Percentiles rank a stretch among this genome's conserved stretches.
phyloP scores from a whole-genome alignment of 805 yeast genomes.

The Tetrapisispora iriomotensis region DNA sequence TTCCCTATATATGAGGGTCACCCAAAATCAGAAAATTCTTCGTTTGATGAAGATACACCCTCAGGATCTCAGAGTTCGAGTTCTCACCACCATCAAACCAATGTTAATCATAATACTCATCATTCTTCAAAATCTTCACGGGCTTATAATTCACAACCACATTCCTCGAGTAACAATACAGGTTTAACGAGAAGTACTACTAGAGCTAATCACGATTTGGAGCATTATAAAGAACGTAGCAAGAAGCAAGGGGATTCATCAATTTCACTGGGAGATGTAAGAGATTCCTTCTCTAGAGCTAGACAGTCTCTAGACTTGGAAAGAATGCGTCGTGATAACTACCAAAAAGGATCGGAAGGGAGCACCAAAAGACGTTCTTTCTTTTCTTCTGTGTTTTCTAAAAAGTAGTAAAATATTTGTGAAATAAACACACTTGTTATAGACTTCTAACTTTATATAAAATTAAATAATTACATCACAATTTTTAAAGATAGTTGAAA shows the following conservation, averaged over 20 bases:
- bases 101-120: no score
- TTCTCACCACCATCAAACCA: no score
- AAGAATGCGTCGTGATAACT: constrained; percentile 18
- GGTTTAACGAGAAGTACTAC: neutral
- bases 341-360: constrained; percentile 7
- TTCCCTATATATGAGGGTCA: neutral
- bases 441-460: neutral
- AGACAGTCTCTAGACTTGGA: constrained; percentile 27
- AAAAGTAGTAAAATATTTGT: neutral
- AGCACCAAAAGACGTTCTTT: constrained; percentile 21
- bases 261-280: constrained; percentile 9
- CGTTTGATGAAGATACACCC: no score
- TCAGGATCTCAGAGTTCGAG: no score
- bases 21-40: neutral
- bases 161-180: neutral
- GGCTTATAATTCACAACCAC: neutral
- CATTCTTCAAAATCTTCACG: neutral
- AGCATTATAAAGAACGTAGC: constrained; percentile 4
- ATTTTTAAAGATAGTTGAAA: no score
- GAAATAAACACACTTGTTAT: no score
- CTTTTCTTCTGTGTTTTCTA: constrained; percentile 19
- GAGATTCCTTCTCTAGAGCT: constrained; percentile 18
- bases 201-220: constrained; percentile 8
- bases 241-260: neutral
- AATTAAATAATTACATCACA: no score